Evolutionary conservation across 1,139 yeast genomes (phyloP).

Genomic region (Chernovozyma aurita): DNA sequence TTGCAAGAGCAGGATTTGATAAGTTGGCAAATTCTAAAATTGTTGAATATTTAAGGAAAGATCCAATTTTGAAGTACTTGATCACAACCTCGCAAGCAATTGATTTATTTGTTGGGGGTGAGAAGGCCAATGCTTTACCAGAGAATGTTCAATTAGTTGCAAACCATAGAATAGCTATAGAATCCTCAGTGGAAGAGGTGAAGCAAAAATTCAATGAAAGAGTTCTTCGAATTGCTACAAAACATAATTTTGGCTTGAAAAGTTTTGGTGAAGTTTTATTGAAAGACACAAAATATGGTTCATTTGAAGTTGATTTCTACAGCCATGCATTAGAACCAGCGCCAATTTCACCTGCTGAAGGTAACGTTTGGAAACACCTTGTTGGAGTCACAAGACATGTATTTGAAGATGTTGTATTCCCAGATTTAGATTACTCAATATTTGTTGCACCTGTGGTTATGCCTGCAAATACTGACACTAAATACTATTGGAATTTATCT

Average conservation of each 20-base stretch:
- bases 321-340: conserved; percentile 14
- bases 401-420: conserved; percentile 22
- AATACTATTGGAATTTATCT: conserved; percentile 60
- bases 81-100: conserved; percentile 22
- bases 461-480: conserved; percentile 73
- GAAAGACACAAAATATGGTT: conserved; percentile 5
- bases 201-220: conserved; percentile 16
- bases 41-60: conserved; percentile 10
- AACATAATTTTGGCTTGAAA: conserved; percentile 10
- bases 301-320: conserved; percentile 3
- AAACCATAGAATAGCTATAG: conserved; percentile 24
- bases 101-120: conserved; percentile 23
- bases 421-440: conserved; percentile 23
- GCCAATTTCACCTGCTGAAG: conserved; percentile 19
- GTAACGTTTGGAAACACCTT: conserved; percentile 21
- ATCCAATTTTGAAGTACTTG: conserved; percentile 11
- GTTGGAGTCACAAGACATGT: conserved; percentile 26
- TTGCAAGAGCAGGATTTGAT: conserved; percentile 22
- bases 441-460: conserved; percentile 54
- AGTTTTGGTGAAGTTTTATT: background rate
- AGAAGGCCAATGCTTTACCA: conserved; percentile 25
- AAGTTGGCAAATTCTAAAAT: conserved; percentile 19
- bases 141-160: conserved; percentile 17
- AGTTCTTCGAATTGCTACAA: conserved; percentile 18
- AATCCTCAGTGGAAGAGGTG: conserved; percentile 12